Base-by-base conservation (phyloP, 768 basidiomycete genomes). In the Rhodocollybia butyracea region DNA sequence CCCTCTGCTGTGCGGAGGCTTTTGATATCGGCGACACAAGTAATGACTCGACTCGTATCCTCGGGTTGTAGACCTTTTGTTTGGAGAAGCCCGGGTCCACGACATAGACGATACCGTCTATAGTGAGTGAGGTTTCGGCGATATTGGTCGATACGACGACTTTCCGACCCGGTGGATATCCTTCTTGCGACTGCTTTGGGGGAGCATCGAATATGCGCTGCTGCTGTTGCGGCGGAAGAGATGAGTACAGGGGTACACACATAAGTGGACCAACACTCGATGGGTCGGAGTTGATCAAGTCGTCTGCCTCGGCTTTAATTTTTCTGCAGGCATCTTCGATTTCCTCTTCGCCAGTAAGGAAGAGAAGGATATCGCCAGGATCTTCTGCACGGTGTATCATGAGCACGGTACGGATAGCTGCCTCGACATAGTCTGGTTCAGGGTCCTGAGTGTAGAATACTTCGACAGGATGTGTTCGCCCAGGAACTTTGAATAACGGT, bases 81-180 rank as follows among this genome's bases (percentile, higher is more conserved):
- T 99, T 96, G 31, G 90, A 94, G 74, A 98, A 97, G 1, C 94
- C 95, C 0, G 95, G 93, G 65, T 98, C 96, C 43, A 98, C 94
- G 55, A 98, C 96, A 63, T 98, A 99, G n/a, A 99, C 95, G 63
- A 99, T 98, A 21, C 96, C 96, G 61, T 99, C 96, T 56, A 99
- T 98, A 2, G 96, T 99, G 40, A 98, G 73, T 2, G 94, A 96
- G 2, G 96, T 98, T 71, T 99, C 96, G 3, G 97, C 97, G 56
- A 98, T 94, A 67, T 98, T 99, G 27, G 96, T 99, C 8, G 94
- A 92, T 1, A 99, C 77, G 30, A 99, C 90, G 41, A 98, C 82
- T 69, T 99, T 99, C 57, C 96, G 83, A 0, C 96, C 96, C 0
- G 89, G 86, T 0, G 93, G 88, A 1, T 93, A 88, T 47, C 76